These are phyloP conservation scores for Penicillium vulpinum DNA, from an alignment of 2,329 filamentous ascomycete species.

Conservation along the genomic window DNA sequence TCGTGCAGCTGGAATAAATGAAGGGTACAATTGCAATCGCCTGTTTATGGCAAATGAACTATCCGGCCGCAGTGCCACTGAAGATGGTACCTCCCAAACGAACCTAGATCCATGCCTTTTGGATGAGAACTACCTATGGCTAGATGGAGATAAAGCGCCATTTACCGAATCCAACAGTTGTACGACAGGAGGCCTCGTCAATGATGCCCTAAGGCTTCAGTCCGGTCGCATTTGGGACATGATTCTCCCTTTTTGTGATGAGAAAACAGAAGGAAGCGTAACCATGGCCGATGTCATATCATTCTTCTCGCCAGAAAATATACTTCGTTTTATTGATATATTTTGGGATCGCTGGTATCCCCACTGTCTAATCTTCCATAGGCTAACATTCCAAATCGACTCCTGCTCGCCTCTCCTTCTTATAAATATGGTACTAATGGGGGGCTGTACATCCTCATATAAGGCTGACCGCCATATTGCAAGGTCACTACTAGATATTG, in stretches of 20 bases:
- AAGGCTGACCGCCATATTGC: not conserved
- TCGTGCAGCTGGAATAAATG: not conserved
- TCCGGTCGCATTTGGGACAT: not conserved
- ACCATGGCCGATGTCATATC: not conserved
- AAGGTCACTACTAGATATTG: not conserved
- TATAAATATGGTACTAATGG: not conserved
- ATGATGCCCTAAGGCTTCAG: not conserved
- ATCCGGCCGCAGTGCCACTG: not conserved
- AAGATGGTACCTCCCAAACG: not conserved
- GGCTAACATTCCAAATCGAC: not conserved
- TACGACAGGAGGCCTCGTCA: not conserved
- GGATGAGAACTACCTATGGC: not conserved
- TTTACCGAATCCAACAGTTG: not conserved
- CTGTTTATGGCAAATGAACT: not conserved
- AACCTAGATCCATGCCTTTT: not conserved
- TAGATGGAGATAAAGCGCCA: not conserved
- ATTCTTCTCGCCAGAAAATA: not conserved
- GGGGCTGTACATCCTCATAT: not conserved
- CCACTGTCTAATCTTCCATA: constrained; percentile 4
- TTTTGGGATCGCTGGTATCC: constrained; percentile 5
- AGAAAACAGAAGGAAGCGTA: not conserved
- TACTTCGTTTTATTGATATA: not conserved
- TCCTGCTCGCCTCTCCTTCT: not conserved
- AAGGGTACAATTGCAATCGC: not conserved
- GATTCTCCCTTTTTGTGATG: not conserved